These are phyloP conservation scores for Alternaria solani DNA, from an alignment of 2,329 filamentous ascomycete species.

Conservation along the genomic window DNA sequence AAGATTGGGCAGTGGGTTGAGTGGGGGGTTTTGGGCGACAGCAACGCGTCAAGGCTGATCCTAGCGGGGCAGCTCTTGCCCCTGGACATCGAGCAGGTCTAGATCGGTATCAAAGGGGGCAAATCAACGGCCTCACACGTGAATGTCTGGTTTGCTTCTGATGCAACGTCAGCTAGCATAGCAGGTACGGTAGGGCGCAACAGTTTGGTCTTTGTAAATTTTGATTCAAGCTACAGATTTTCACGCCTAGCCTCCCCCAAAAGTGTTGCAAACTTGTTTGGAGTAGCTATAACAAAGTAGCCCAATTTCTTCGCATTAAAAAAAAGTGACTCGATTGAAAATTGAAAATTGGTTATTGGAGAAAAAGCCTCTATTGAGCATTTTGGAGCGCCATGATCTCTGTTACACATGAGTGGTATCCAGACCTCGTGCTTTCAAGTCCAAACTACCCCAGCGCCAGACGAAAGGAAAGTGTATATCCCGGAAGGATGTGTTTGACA, in stretches of 20 bases:
- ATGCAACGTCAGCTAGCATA: background rate
- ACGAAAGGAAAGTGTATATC: conserved; percentile 22
- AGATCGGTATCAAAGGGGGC: background rate
- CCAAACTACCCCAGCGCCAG: conserved; percentile 25
- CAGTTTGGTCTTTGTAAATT: conserved; percentile 2
- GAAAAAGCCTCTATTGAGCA: background rate
- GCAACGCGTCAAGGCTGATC: conserved; percentile 1
- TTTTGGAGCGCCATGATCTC: conserved; percentile 15
- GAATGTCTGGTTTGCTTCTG: background rate
- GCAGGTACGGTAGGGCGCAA: background rate
- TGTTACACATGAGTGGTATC: conserved; percentile 38
- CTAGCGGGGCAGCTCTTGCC: background rate
- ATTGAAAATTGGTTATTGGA: background rate
- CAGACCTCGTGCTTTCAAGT: conserved; percentile 28
- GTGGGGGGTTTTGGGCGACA: background rate
- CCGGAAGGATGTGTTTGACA: conserved; percentile 24
- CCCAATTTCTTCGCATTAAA: conserved; percentile 10
- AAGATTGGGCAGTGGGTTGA: background rate
- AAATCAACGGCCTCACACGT: conserved; percentile 2
- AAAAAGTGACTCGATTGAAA: conserved; percentile 6
- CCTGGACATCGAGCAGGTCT: conserved; percentile 6
- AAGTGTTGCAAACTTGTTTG: conserved; percentile 4
- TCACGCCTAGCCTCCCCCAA: conserved; percentile 3
- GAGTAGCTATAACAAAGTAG: conserved; percentile 10
- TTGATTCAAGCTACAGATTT: conserved; percentile 12